Base-by-base conservation (phyloP, 768 basidiomycete species). In the Russula foetens region DNA sequence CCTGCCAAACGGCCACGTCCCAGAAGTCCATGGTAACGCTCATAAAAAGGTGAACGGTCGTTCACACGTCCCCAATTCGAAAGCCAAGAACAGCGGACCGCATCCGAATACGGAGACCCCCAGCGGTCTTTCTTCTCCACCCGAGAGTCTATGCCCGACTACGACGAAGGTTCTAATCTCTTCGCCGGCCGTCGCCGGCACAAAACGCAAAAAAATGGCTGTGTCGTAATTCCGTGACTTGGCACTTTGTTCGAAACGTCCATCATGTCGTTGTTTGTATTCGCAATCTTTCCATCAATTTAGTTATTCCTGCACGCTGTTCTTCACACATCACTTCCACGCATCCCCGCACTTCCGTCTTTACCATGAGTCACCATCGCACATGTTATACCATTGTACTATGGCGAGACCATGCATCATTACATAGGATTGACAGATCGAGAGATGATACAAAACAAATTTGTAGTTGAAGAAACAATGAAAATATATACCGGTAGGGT, bases 161-260 rank as follows among this genome's bases (percentile, higher is more conserved):
- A n/a, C n/a, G n/a, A n/a, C 11, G 35, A 35, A 35, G 26, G 24
- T 23, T 14, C 33, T 43, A 41, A 33, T 35, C 23, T 33, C 70
- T 11, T 54, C 75, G 23, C 63, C 70, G 23, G 45, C 71, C 21
- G 67, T 71, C 38, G 77, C 76, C 57, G 79, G 81, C 28, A 81
- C 77, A 71, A 84, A 84, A 69, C 76, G 83, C 62, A 84, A 83
- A 73, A 83, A 81, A 67, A 74, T 75, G 8, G 60, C 75, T 19
- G 71, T 69, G 26, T 54, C 44, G 43, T 58, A 58, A 45, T n/a
- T 35, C 14, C 43, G 39, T 49, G 47, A 28, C 46, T 21, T 48
- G 43, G 56, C 31, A 35, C 14, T n/a, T 31, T 56, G 12, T 28
- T 15, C 21, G 26, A 38, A 38, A 4, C 38, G 33, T 49, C 35